Evolutionary conservation across 306 rosid species (phyloP).

Genomic region (Argentina anserina): DNA sequence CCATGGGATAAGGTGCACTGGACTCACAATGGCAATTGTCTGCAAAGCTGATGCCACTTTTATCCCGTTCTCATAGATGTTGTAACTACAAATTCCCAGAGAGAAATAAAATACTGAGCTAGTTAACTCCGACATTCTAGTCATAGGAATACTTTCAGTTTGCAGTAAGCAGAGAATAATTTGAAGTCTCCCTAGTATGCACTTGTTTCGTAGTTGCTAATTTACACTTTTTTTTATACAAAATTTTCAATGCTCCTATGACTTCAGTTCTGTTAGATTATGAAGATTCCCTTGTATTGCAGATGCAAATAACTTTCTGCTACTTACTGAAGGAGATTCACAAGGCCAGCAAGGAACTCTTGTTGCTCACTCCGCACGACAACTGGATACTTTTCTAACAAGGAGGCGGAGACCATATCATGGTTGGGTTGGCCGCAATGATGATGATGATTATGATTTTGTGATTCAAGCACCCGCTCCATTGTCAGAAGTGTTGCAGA

Average conservation of each 20-base stretch:
- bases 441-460: conserved; percentile 21
- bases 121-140: background rate
- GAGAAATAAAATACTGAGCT: background rate
- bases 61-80: background rate
- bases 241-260: background rate
- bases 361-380: conserved; percentile 16
- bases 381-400: background rate
- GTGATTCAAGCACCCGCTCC: conserved; percentile 24
- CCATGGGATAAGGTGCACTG: background rate
- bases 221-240: background rate
- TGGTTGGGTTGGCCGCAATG: conserved; percentile 45
- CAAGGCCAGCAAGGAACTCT: conserved; percentile 3
- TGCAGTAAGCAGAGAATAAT: background rate
- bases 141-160: background rate
- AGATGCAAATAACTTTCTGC: conserved; percentile 21
- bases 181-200: background rate
- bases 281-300: conserved; percentile 6
- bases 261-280: background rate
- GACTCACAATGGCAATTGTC: background rate
- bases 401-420: conserved; percentile 31
- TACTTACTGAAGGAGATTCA: conserved; percentile 9
- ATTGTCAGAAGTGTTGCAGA: conserved; percentile 23
- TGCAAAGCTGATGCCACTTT: background rate
- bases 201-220: background rate
- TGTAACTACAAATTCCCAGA: background rate